Evolutionary conservation across 176 grass and related monocot genomes (phyloP).

Genomic region (Secale cereale): DNA sequence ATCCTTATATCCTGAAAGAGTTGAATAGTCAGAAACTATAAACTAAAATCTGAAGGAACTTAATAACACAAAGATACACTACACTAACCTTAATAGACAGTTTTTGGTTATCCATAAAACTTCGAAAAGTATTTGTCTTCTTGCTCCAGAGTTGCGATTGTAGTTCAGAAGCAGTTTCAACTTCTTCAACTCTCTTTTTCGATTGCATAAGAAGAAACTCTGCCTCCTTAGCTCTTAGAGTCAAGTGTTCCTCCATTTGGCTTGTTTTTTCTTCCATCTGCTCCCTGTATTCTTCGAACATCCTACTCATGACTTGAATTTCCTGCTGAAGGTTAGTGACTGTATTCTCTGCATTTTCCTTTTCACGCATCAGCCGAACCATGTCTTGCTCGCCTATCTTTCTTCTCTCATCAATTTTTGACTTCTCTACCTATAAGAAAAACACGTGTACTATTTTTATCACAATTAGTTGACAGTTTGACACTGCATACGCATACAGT

Average conservation of each 20-base stretch:
- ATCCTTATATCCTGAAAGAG: slow-evolving; percentile 73
- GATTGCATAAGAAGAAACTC: slow-evolving; percentile 73
- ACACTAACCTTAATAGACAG: slow-evolving; percentile 49
- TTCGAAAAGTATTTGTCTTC: slow-evolving; percentile 71
- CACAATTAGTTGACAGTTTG: not conserved
- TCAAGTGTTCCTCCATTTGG: slow-evolving; percentile 61
- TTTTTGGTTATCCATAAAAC: slow-evolving; percentile 59
- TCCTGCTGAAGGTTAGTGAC: slow-evolving; percentile 66
- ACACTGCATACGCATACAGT: not conserved
- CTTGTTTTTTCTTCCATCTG: slow-evolving; percentile 59
- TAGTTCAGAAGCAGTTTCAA: slow-evolving; percentile 61
- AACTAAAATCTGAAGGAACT: slow-evolving; percentile 19
- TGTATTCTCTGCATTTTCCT: slow-evolving; percentile 61
- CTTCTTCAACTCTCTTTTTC: slow-evolving; percentile 65
- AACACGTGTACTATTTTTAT: slow-evolving; percentile 14
- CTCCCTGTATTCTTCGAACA: slow-evolving; percentile 49
- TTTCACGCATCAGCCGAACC: slow-evolving; percentile 54
- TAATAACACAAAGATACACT: slow-evolving; percentile 15
- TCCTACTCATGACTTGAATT: slow-evolving; percentile 64
- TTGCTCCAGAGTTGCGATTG: slow-evolving; percentile 76
- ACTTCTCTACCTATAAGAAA: slow-evolving; percentile 68
- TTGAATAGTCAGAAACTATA: slow-evolving; percentile 16
- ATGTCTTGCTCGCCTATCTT: slow-evolving; percentile 61
- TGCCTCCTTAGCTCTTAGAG: slow-evolving; percentile 57
- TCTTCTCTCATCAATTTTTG: slow-evolving; percentile 77